Evolutionary conservation across 179 eudicot genomes (phyloP).

Genomic region (Camellia oleifera): DNA sequence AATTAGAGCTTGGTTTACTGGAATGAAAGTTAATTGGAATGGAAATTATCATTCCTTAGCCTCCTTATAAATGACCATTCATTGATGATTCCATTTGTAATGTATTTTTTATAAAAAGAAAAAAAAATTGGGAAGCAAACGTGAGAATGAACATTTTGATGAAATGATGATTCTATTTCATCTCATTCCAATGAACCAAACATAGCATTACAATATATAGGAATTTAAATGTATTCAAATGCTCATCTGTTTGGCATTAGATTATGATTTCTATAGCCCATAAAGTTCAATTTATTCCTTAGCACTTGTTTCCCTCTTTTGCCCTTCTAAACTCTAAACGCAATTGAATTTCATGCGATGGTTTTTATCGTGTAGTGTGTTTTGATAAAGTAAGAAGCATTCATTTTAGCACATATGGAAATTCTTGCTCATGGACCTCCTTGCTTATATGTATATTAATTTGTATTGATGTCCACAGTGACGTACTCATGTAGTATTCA

Average conservation of each 20-base stretch:
- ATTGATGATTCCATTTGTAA: no score
- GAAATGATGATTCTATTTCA: no score
- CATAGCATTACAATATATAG: background rate
- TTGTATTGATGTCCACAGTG: background rate
- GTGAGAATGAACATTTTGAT: no score
- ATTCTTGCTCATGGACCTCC: background rate
- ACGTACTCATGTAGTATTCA: background rate
- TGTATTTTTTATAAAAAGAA: no score
- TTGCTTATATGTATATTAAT: background rate
- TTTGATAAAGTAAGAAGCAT: background rate
- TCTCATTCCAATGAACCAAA: no score
- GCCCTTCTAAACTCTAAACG: background rate
- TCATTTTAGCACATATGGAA: background rate
- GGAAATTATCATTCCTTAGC: no score
- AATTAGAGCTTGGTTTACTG: no score
- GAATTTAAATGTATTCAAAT: background rate
- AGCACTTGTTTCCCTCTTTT: background rate
- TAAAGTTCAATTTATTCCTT: background rate
- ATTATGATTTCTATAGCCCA: background rate
- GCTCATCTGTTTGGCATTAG: background rate
- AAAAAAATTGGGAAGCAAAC: no score
- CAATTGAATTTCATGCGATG: background rate
- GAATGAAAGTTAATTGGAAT: no score
- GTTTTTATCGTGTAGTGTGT: background rate
- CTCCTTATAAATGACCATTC: no score